Evolutionary conservation across 1,284 basidiomycete genomes (phyloP), one percentile per base, ranked within the genome.

Genomic region (Sporisorium sorghi): DNA sequence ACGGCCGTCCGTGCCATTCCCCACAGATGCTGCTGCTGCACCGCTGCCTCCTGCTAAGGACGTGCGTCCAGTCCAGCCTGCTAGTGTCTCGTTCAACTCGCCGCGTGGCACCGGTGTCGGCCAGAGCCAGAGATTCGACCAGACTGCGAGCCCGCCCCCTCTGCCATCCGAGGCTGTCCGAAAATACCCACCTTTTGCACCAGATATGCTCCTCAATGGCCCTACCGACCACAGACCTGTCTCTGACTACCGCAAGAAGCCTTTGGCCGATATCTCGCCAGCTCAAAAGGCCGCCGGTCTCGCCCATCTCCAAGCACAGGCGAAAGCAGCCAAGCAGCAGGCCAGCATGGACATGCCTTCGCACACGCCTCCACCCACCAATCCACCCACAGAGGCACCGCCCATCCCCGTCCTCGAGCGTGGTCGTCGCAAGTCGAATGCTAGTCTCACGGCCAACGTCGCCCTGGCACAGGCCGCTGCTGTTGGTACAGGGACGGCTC

Each of bases 191-290:
- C 19, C 61, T 10, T 50, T 65, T 3, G 50, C 50, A 2, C 26
- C 61, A 3, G 54, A 63, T 17, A 55, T 66, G 63, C 55, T 72
- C 30, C 44, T 67, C 28, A 59, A 72, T 24, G 59, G 59, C 3
- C 58, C 65, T n/a, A 48, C 68, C 10, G 68, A 63, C 33, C 74
- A 70, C 17, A 59, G 39, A 40, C 78, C 78, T 7, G 77, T 80
- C 35, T 73, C 77, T 4, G 78, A 80, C 57, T 79, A 73, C 56
- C 76, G 78, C 49, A 65, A 60, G 48, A 72, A 63, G 59, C 78
- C 78, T 0, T 53, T 80, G 11, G 78, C 72, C 33, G 43, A 71
- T 44, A 67, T 79, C 49, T 63, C 59, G 33, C 72, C 77, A 3
- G 70, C 68, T 6, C 60, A 63, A 14, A 73, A 76, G 37, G 70